phyloP scores from a whole-genome alignment of 495 filamentous ascomycete genomes.

The Aspergillus conjunctus region DNA sequence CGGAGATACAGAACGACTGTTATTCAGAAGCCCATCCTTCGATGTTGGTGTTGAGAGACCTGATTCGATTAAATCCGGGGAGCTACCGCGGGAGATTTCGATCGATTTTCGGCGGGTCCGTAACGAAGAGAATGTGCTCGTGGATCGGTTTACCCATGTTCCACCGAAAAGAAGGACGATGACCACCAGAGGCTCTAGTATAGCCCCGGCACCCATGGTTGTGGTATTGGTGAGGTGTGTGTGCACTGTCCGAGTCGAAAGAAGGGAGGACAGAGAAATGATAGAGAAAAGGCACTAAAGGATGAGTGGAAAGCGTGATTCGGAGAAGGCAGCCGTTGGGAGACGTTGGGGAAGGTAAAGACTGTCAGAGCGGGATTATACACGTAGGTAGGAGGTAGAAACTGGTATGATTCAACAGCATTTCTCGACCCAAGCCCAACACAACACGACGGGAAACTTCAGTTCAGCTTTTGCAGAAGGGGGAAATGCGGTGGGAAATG shows the following conservation, averaged over 20 bases:
- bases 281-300: neutral
- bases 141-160: constrained; percentile 58
- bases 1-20: constrained; percentile 32
- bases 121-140: constrained; percentile 13
- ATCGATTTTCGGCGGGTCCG: constrained; percentile 26
- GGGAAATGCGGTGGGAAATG: neutral
- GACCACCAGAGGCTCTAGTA: constrained; percentile 58
- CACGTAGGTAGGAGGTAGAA: too few relatives aligned
- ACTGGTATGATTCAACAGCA: neutral
- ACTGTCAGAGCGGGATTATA: constrained; percentile 3
- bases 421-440: neutral
- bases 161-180: constrained; percentile 59
- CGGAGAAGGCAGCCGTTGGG: neutral
- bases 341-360: neutral
- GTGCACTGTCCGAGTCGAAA: neutral
- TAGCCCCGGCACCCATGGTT: constrained; percentile 53
- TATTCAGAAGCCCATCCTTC: constrained; percentile 35
- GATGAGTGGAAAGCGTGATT: neutral
- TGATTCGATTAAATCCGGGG: constrained; percentile 37
- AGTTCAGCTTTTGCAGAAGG: neutral
- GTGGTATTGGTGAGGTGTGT: too few relatives aligned
- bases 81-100: constrained; percentile 23
- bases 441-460: neutral
- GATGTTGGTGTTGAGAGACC: constrained; percentile 31
- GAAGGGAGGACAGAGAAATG: neutral